Conservation (phyloP, 495 filamentous ascomycete genomes). For the Penicillium soppii region DNA sequence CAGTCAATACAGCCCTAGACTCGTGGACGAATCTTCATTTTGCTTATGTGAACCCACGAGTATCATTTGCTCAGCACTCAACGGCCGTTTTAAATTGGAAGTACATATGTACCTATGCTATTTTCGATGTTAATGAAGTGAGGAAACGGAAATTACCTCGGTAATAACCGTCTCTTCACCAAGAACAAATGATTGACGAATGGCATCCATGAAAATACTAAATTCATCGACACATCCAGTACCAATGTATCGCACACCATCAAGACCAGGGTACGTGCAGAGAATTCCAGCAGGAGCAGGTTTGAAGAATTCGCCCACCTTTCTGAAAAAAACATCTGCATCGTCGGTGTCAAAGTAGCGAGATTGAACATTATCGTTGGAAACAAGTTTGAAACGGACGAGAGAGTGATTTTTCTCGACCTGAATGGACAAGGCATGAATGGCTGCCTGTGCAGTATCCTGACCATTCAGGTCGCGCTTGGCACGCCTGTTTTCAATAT, state of each 20-base stretch:
- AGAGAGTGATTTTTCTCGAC: no score
- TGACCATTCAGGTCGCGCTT: no score
- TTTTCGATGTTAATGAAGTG: no score
- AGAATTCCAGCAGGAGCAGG: slow-evolving; percentile 4
- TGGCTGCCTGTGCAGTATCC: no score
- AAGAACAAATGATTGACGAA: not conserved
- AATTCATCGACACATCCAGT: slow-evolving; percentile 26
- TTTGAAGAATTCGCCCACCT: slow-evolving; percentile 20
- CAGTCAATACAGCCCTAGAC: not conserved
- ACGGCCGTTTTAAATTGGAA: no score
- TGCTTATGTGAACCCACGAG: not conserved
- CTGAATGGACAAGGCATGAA: no score
- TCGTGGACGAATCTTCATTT: not conserved
- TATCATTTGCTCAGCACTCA: not conserved
- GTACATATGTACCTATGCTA: no score
- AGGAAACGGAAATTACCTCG: no score
- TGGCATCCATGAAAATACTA: slow-evolving; percentile 17
- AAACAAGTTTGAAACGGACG: slow-evolving; percentile 11
- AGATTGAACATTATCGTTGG: not conserved
- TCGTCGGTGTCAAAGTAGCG: slow-evolving; percentile 17
- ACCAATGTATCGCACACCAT: slow-evolving; percentile 14
- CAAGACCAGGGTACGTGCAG: slow-evolving; percentile 19
- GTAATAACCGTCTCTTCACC: slow-evolving; percentile 3
- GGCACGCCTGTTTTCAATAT: no score
- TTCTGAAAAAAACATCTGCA: slow-evolving; percentile 17